These are phyloP conservation scores for Kwoniella sp. DNA, from an alignment of 768 basidiomycete species.

Conservation along the genomic window DNA sequence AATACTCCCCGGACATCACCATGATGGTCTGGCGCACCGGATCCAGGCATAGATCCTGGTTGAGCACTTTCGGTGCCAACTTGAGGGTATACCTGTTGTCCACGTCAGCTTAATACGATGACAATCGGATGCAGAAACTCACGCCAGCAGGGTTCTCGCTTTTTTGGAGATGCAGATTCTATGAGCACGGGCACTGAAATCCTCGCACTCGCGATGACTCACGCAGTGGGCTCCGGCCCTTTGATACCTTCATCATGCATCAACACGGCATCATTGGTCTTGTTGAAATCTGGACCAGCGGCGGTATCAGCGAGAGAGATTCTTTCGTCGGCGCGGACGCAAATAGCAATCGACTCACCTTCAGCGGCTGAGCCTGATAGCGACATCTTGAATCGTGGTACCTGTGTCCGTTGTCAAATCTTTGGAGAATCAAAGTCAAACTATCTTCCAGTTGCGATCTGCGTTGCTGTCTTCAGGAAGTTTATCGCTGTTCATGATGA, in stretches of 20 bases:
- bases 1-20: constrained; percentile 51
- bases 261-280: constrained; percentile 45
- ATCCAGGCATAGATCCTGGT: constrained; percentile 48
- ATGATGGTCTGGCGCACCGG: constrained; percentile 42
- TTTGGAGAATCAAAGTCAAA: too few species aligned
- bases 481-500: too few species aligned
- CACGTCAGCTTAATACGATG: too few species aligned
- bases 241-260: constrained; percentile 35
- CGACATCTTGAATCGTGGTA: constrained; percentile 45
- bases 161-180: too few species aligned
- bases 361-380: constrained; percentile 44
- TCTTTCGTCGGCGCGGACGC: too few species aligned
- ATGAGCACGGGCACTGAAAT: too few species aligned
- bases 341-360: constrained; percentile 24
- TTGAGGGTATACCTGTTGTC: constrained; percentile 41
- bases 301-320: too few species aligned
- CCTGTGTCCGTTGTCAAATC: too few species aligned
- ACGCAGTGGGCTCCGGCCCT: constrained; percentile 48
- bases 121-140: constrained; percentile 24
- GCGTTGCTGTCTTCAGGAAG: too few species aligned
- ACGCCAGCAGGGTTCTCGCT: constrained; percentile 55
- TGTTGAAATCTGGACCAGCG: constrained; percentile 33
- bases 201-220: constrained; percentile 1
- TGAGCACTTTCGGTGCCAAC: constrained; percentile 28
- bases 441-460: too few species aligned